Conservation (phyloP, 192 early-diverging fungal species). For the Jimgerdemannia lactiflua region DNA sequence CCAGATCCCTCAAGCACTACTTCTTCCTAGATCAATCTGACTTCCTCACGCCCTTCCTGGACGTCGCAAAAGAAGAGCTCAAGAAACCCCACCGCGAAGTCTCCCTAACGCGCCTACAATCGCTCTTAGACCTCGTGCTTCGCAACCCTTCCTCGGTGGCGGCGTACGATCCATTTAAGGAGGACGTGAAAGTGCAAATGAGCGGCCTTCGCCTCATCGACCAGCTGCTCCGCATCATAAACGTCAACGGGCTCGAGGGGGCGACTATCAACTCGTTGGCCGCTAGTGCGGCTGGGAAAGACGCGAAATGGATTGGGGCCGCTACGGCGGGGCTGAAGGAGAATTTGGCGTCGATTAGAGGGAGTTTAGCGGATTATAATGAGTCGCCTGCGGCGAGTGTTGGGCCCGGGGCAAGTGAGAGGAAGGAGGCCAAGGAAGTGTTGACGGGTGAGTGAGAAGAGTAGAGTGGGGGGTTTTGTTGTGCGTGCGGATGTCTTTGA, state of each 20-base stretch:
- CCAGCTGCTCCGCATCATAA: slow-evolving; percentile 69
- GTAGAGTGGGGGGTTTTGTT: no score
- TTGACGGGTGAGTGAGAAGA: not conserved
- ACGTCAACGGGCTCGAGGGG: slow-evolving; percentile 56
- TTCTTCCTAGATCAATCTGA: slow-evolving; percentile 93
- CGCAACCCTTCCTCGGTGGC: slow-evolving; percentile 83
- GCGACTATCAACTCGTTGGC: not conserved
- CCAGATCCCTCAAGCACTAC: slow-evolving; percentile 88
- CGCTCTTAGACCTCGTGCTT: slow-evolving; percentile 83
- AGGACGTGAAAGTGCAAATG: slow-evolving; percentile 80
- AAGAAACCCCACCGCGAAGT: slow-evolving; percentile 68
- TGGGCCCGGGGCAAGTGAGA: not conserved
- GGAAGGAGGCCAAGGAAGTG: not conserved
- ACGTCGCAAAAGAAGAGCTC: slow-evolving; percentile 79
- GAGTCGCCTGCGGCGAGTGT: not conserved
- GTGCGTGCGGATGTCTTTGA: no score
- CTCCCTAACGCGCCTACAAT: slow-evolving; percentile 68
- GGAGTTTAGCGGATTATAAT: not conserved
- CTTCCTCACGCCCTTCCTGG: slow-evolving; percentile 92
- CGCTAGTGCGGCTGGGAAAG: slow-evolving; percentile 3
- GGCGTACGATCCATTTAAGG: slow-evolving; percentile 80
- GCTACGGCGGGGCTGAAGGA: slow-evolving; percentile 6
- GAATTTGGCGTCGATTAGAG: slow-evolving; percentile 9
- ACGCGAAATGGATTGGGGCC: slow-evolving; percentile 29
- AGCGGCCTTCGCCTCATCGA: slow-evolving; percentile 60